Conservation (phyloP, 2,329 filamentous ascomycete genomes). For the Scedosporium dehoogii region DNA sequence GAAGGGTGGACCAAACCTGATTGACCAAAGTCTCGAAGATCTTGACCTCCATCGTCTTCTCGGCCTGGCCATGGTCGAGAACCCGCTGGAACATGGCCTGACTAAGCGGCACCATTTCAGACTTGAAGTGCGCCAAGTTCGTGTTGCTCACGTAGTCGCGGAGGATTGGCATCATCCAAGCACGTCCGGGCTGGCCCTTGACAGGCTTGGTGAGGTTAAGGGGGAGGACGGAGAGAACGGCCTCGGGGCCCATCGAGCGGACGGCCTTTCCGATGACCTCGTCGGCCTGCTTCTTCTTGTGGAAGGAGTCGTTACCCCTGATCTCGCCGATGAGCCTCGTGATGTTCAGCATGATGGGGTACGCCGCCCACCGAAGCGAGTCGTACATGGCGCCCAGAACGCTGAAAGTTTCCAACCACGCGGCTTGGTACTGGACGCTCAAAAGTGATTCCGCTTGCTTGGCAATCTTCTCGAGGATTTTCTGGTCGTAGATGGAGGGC, state of each 20-base stretch:
- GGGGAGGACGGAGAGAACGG: constrained; percentile 72
- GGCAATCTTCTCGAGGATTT: constrained; percentile 72
- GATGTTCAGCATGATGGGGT: constrained; percentile 66
- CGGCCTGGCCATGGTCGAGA: constrained; percentile 66
- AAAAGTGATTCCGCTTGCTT: constrained; percentile 64
- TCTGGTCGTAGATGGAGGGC: constrained; percentile 87
- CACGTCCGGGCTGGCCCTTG: constrained; percentile 70
- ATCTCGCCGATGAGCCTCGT: constrained; percentile 77
- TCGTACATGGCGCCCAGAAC: constrained; percentile 84
- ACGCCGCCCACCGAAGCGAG: constrained; percentile 71
- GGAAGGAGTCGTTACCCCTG: constrained; percentile 77
- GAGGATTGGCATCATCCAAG: constrained; percentile 89
- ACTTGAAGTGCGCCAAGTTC: constrained; percentile 71
- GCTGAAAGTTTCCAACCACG: constrained; percentile 91
- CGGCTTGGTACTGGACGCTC: constrained; percentile 83
- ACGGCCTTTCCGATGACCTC: constrained; percentile 81
- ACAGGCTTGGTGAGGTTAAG: constrained; percentile 74
- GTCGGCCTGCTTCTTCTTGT: constrained; percentile 91
- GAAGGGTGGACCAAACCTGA: constrained; percentile 88
- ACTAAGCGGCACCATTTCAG: constrained; percentile 80
- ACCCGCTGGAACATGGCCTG: constrained; percentile 84
- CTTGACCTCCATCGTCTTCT: constrained; percentile 94
- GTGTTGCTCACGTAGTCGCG: constrained; percentile 88
- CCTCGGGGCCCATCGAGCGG: constrained; percentile 79
- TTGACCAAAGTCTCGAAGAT: constrained; percentile 95